Evolutionary conservation across 306 rosid species (phyloP), one percentile per base, ranked within the genome.

Genomic region (Gastrolobium villosum): DNA sequence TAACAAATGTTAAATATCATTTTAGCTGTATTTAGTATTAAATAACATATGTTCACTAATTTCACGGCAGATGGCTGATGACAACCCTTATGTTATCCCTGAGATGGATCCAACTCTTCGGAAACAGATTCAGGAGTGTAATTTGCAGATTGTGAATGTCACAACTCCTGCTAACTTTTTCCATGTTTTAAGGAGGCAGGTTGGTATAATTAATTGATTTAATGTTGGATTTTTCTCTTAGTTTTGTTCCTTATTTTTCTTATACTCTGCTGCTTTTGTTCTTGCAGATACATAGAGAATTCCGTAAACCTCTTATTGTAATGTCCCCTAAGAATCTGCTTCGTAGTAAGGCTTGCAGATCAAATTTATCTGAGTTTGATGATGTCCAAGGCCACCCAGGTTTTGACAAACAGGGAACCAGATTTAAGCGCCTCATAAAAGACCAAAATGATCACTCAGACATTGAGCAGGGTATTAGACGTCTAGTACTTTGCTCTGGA

Each of bases 301-400:
- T 92, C 85, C 95, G 98, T 30, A 96, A 93, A 80, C 99, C 99
- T 57, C 97, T 95, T 49, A 84, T 95, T 84, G 96, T 91, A 75
- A 95, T 93, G 97, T 89, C 99, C 72, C 98, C 99, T 45, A 96
- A 93, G 87, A 96, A 91, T 76, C 90, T 96, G 61, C 97, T 96
- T 63, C 93, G 98, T 37, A 97, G 93, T 64, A 93, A 91, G 88
- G 93, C 91, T 44, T 93, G 99, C 80, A 90, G 86, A 83, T 96
- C 99, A 72, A 93, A 93, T 80, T 78, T 96, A 72, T 93, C 98
- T 0, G 98, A 96, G 87, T 96, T 96, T 68, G 99, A 96, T 85
- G 99, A 96, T 84, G 98, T 93, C 70, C 90, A 90, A 91, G 99
- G 99, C 72, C 99, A 96, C 82, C 91, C 97, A 50, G 99, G 99